phyloP scores from a whole-genome alignment of 1,139 yeast species.

The Geotrichum restrictum region DNA sequence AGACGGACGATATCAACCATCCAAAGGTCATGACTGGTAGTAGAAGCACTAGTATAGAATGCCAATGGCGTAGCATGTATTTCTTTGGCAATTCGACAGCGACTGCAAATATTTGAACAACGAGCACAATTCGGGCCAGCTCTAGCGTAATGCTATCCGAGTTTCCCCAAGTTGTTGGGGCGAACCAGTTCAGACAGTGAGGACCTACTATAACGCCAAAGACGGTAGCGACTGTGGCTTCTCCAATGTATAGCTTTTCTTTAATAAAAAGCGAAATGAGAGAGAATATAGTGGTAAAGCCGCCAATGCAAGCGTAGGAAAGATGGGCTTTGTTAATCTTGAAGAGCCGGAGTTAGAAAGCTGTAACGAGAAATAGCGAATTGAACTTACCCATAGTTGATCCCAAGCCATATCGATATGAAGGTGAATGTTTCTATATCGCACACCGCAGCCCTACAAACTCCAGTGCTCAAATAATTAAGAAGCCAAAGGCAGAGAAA shows the following conservation, averaged over 20 bases:
- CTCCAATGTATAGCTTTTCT: conserved; percentile 86
- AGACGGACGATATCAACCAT: conserved; percentile 83
- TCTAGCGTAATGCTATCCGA: conserved; percentile 82
- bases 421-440: too few relatives aligned
- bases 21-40: conserved; percentile 94
- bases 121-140: conserved; percentile 78
- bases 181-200: conserved; percentile 83
- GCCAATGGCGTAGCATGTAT: conserved; percentile 88
- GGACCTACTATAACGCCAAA: conserved; percentile 94
- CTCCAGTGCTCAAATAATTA: too few relatives aligned
- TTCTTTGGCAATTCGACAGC: conserved; percentile 94
- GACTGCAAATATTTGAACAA: conserved; percentile 93
- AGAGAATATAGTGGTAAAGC: conserved; percentile 82
- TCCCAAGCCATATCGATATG: conserved; percentile 33
- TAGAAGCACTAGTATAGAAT: conserved; percentile 69
- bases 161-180: conserved; percentile 89
- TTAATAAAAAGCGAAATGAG: conserved; percentile 86
- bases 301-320: conserved; percentile 90
- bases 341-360: neutral
- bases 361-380: neutral
- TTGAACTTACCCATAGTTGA: conserved; percentile 33
- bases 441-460: too few relatives aligned
- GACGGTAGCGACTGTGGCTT: conserved; percentile 88
- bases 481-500: too few relatives aligned
- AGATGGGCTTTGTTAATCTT: conserved; percentile 65